These are phyloP conservation scores for Xylariaceae sp. DNA, from an alignment of 2,329 filamentous ascomycete genomes.

Conservation along the genomic window DNA sequence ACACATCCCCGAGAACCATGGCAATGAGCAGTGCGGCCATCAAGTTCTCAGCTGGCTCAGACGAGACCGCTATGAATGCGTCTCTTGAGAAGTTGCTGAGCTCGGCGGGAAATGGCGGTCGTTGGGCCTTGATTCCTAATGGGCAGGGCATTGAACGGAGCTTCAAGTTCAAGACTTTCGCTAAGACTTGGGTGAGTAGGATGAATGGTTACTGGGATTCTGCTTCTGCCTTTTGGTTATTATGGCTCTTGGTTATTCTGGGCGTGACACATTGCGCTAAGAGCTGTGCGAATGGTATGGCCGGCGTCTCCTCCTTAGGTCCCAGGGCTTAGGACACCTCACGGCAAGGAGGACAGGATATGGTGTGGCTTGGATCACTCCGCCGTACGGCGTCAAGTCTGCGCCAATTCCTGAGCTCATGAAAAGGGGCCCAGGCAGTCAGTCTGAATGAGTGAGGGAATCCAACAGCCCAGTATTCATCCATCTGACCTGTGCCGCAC, in stretches of 20 bases:
- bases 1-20: slow-evolving; percentile 6
- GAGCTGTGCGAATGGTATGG: neutral
- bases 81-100: slow-evolving; percentile 35
- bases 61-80: slow-evolving; percentile 35
- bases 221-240: neutral
- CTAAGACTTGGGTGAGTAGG: slow-evolving; percentile 56
- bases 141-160: slow-evolving; percentile 54
- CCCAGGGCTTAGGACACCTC: too few species aligned
- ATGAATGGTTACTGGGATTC: neutral
- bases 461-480: neutral
- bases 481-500: slow-evolving; percentile 9
- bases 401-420: neutral
- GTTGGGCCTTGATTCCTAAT: slow-evolving; percentile 47
- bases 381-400: too few species aligned
- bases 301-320: too few species aligned
- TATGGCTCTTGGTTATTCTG: neutral
- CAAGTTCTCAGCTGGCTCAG: slow-evolving; percentile 43
- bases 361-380: neutral
- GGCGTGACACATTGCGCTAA: neutral
- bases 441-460: slow-evolving; percentile 1
- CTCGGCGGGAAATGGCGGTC: slow-evolving; percentile 29
- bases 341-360: too few species aligned
- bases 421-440: neutral
- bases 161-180: slow-evolving; percentile 61
- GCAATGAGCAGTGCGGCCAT: slow-evolving; percentile 14